Evolutionary conservation across 176 grass and related monocot species (phyloP).

Genomic region (Zea luxurians): DNA sequence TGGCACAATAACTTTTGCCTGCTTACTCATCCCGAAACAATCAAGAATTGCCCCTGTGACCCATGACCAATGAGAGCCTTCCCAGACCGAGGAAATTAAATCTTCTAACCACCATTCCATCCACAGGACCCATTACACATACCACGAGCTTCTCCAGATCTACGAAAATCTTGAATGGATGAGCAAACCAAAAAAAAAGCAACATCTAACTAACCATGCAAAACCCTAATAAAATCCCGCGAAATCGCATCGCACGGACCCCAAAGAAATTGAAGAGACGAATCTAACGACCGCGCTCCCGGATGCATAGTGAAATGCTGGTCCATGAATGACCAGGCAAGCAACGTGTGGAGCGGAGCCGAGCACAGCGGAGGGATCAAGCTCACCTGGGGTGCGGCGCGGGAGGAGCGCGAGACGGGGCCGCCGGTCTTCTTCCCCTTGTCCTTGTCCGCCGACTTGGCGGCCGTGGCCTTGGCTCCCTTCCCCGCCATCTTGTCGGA

Average conservation of each 20-base stretch:
- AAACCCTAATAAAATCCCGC: background rate
- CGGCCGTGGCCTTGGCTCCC: constrained; percentile 49
- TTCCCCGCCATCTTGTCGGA: constrained; percentile 52
- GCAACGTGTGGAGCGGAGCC: background rate
- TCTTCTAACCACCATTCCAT: background rate
- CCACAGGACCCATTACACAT: background rate
- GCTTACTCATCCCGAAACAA: background rate
- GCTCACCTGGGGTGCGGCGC: constrained; percentile 43
- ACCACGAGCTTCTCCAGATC: constrained; percentile 21
- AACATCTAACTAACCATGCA: background rate
- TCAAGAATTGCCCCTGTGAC: background rate
- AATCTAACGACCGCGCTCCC: background rate
- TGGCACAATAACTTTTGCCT: background rate
- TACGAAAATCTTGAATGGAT: background rate
- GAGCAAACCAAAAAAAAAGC: background rate
- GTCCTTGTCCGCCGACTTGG: constrained; percentile 59
- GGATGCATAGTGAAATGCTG: constrained; percentile 4
- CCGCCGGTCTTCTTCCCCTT: constrained; percentile 54
- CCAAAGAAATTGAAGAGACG: background rate
- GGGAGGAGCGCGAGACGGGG: constrained; percentile 51
- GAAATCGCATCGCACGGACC: background rate
- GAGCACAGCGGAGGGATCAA: background rate
- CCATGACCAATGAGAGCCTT: background rate
- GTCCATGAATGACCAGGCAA: background rate
- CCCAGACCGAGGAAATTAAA: constrained; percentile 5